Conservation (phyloP, 129 eudicot species). For the Flaveria ramosissima region DNA sequence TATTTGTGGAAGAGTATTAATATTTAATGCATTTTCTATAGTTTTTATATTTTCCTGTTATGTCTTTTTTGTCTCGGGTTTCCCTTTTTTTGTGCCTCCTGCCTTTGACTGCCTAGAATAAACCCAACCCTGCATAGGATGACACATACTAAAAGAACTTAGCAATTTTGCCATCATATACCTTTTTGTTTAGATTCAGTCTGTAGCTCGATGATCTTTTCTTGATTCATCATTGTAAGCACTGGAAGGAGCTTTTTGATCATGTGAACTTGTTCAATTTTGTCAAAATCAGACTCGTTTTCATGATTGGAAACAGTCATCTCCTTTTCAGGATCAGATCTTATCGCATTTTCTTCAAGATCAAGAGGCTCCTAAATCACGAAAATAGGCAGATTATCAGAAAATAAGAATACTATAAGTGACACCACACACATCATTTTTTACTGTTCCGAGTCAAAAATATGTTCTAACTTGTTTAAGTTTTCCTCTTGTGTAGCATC, state of each 20-base stretch:
- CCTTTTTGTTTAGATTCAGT: slow-evolving; percentile 69
- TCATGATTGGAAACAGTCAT: slow-evolving; percentile 16
- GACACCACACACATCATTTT: background rate
- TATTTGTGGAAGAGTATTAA: no score
- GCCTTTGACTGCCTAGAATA: no score
- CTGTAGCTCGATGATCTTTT: slow-evolving; percentile 55
- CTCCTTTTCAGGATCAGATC: background rate
- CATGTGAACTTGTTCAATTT: slow-evolving; percentile 53
- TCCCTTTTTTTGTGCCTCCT: no score
- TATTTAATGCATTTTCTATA: no score
- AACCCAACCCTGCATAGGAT: background rate
- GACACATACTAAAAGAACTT: background rate
- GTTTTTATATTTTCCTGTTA: no score
- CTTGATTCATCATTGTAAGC: slow-evolving; percentile 52
- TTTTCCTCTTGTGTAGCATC: slow-evolving; percentile 34
- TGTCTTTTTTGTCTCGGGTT: no score
- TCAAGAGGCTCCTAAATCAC: slow-evolving; percentile 49
- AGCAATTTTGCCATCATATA: slow-evolving; percentile 12
- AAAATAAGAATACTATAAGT: background rate
- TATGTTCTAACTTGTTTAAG: no score
- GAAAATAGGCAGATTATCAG: background rate
- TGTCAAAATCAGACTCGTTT: slow-evolving; percentile 41
- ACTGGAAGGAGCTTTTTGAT: slow-evolving; percentile 71
- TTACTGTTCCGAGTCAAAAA: background rate
- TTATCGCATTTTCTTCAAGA: background rate